Evolutionary conservation across 441 rosid genomes (phyloP).

Genomic region (Pelargonium cotyledonis): DNA sequence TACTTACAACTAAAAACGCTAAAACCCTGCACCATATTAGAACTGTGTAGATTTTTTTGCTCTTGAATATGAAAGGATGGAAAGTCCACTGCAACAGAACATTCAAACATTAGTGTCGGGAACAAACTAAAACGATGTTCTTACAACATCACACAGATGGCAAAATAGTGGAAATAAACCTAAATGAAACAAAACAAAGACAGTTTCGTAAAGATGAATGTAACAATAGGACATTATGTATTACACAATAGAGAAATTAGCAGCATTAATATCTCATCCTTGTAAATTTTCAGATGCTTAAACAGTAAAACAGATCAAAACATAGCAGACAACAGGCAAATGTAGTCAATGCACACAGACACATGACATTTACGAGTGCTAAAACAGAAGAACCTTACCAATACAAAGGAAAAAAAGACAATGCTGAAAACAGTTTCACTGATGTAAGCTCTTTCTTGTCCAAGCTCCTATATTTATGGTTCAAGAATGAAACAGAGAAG

Average conservation of each 20-base stretch:
- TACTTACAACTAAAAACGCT: slow-evolving; percentile 90
- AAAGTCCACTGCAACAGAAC: slow-evolving; percentile 82
- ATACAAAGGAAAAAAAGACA: slow-evolving; percentile 58
- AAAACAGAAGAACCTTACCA: slow-evolving; percentile 44
- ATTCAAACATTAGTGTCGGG: background rate
- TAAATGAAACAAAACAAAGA: background rate
- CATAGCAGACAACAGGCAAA: too few species aligned
- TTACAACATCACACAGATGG: too few species aligned
- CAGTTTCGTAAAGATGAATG: background rate
- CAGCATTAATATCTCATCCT: background rate
- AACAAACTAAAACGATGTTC: background rate
- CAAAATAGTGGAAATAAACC: too few species aligned
- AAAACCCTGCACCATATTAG: slow-evolving; percentile 95
- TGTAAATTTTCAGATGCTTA: background rate
- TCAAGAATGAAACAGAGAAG: slow-evolving; percentile 6
- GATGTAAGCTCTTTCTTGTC: slow-evolving; percentile 85
- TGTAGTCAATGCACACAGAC: too few species aligned
- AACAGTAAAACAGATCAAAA: background rate
- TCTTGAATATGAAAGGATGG: slow-evolving; percentile 91
- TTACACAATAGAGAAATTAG: background rate
- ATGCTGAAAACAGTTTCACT: slow-evolving; percentile 76
- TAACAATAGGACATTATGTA: background rate
- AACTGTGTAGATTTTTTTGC: slow-evolving; percentile 93
- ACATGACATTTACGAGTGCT: background rate
- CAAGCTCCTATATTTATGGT: slow-evolving; percentile 62